Evolutionary conservation across 1,139 yeast genomes (phyloP).

Genomic region (Taphrina flavorubra): DNA sequence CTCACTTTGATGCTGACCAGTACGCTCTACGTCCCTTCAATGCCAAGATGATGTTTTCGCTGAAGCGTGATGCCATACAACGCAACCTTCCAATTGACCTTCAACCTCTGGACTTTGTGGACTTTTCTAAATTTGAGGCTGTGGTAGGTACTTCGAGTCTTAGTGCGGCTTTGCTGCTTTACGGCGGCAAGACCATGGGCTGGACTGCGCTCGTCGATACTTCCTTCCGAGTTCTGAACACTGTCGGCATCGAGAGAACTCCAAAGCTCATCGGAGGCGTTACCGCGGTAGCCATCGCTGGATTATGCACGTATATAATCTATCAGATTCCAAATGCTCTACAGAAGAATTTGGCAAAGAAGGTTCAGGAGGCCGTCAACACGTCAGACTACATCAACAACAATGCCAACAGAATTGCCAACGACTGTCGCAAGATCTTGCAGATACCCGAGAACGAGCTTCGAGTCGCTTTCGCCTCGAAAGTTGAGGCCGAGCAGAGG

Average conservation of each 20-base stretch:
- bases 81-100: conserved; percentile 22
- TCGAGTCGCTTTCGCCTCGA: conserved; percentile 72
- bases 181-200: conserved; percentile 35
- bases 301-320: conserved; percentile 69
- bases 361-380: conserved; percentile 66
- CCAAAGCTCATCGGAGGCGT: conserved; percentile 50
- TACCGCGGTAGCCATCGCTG: conserved; percentile 60
- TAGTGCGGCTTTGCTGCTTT: conserved; percentile 33
- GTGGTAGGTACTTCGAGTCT: conserved; percentile 37
- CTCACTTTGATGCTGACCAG: conserved; percentile 25
- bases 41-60: conserved; percentile 71
- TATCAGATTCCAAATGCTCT: conserved; percentile 87
- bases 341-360: conserved; percentile 79
- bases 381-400: conserved; percentile 75
- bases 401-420: conserved; percentile 77
- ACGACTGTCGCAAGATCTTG: conserved; percentile 81
- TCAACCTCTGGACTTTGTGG: conserved; percentile 29
- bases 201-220: conserved; percentile 38
- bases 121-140: conserved; percentile 24
- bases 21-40: conserved; percentile 28
- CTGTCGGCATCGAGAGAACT: conserved; percentile 26
- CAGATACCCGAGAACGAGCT: conserved; percentile 84
- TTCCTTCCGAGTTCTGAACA: conserved; percentile 20
- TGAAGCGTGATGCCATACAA: conserved; percentile 60
- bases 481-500: conserved; percentile 57